A percentile compares a stretch with the other conserved stretches of the same genome.
phyloP scores from a whole-genome alignment of 768 basidiomycete species.

The Aureoboletus auriporus region DNA sequence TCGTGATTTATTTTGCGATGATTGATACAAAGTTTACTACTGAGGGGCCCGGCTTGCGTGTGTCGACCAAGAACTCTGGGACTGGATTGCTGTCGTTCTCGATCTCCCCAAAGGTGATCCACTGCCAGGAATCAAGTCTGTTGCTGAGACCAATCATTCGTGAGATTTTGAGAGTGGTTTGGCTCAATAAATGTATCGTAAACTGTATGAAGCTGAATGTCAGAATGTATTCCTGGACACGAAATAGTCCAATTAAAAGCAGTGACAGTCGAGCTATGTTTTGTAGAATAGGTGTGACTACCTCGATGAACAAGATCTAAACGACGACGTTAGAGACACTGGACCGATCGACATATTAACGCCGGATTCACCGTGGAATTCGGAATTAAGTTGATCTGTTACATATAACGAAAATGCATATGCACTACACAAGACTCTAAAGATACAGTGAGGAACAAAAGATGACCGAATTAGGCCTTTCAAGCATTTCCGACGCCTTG shows the following conservation, averaged over 20 bases:
- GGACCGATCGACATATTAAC: too few species aligned
- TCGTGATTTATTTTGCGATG: too few species aligned
- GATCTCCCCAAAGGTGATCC: constrained; percentile 56
- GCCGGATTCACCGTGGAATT: too few species aligned
- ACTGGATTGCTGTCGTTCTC: constrained; percentile 76
- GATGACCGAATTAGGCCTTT: constrained; percentile 90
- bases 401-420: background rate
- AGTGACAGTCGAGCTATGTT: too few species aligned
- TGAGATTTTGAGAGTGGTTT: background rate
- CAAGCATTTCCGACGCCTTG: constrained; percentile 87
- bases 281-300: too few species aligned
- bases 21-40: too few species aligned
- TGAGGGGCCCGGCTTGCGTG: too few species aligned
- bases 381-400: too few species aligned
- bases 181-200: background rate
- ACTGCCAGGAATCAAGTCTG: constrained; percentile 52
- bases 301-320: too few species aligned
- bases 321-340: too few species aligned
- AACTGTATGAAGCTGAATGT: background rate
- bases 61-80: constrained; percentile 69
- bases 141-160: constrained; percentile 18
- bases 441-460: constrained; percentile 86
- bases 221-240: too few species aligned
- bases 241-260: too few species aligned
- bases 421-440: constrained; percentile 26